Base-by-base conservation (phyloP, 75 land plant species). In the Selaginella moellendorffii region DNA sequence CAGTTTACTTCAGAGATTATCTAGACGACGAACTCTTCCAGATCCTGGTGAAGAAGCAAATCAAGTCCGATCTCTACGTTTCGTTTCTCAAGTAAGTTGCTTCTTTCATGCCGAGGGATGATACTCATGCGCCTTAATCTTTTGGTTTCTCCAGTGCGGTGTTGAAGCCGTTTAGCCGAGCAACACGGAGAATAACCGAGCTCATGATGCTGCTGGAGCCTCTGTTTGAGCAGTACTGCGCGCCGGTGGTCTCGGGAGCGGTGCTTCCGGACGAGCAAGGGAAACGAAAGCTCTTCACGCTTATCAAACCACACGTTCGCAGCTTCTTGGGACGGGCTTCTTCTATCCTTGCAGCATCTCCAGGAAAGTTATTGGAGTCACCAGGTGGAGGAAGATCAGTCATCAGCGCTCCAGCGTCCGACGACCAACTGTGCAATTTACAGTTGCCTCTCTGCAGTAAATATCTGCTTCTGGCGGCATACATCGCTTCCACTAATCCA, bases 401-500 rank as follows among this genome's bases (percentile, higher is more conserved):
- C 10, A 36, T 5, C 46, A 36, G 14, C 5, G 46, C 46, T 5
- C 10, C 5, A 5, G 14, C 10, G 5, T 36, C 46, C 5, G 46
- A 31, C 21, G 54, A 20, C 26, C 76, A 70, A 27, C 64, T 31
- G 54, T 67, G 75, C 30, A 81, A 81, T 2, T 53, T 88, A 5
- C 10, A 36, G 14, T 36, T 36, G 79, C 77, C 96, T 36, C 60
- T 81, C 26, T 89, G 87, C 71, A 80, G 90, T 27, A 89, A 93
- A 67, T 93, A 89, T 70, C 85, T 93, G 17, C 80, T 93, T 31
- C 56, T 93, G 71, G 82, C 98, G 25, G 96, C 96, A 29, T 93
- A 86, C 68, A 82, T 93, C 67, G 90, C 97, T 69, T 93, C 98
- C 31, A 77, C 84, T 67, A 93, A 93, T 65, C 96, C 98, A 29